These are phyloP conservation scores for Pyrenophora tritici-repentis DNA, from an alignment of 2,329 filamentous ascomycete species.

Conservation along the genomic window DNA sequence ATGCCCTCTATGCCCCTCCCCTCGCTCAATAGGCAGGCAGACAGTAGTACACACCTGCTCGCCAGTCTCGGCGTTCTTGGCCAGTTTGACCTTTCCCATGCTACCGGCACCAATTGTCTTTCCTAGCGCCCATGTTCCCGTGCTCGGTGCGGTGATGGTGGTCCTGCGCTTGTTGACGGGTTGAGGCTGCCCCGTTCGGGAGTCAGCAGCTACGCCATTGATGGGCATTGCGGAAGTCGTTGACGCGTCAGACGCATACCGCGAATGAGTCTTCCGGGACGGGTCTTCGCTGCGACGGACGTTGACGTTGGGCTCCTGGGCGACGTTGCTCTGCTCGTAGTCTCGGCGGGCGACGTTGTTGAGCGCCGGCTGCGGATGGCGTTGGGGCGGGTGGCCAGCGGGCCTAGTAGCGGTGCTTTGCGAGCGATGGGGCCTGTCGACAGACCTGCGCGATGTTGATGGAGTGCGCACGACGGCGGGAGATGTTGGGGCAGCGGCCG, in stretches of 20 bases:
- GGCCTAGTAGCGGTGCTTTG: conserved; percentile 43
- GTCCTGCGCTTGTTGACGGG: conserved; percentile 61
- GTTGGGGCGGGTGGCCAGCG: conserved; percentile 30
- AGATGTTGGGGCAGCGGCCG: conserved; percentile 47
- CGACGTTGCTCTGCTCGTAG: conserved; percentile 72
- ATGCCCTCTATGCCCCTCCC: neutral
- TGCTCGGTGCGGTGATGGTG: conserved; percentile 79
- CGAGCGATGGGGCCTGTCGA: conserved; percentile 44
- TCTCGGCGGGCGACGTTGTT: conserved; percentile 67
- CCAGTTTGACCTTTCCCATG: conserved; percentile 98
- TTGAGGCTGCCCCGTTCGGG: conserved; percentile 25
- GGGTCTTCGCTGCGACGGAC: conserved; percentile 67
- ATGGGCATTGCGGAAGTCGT: conserved; percentile 44
- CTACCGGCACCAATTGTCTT: conserved; percentile 97
- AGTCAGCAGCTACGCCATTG: conserved; percentile 46
- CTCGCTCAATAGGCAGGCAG: neutral
- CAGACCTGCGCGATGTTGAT: conserved; percentile 37
- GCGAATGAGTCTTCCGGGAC: conserved; percentile 52
- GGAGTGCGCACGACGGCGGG: conserved; percentile 49
- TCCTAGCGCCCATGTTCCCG: conserved; percentile 91
- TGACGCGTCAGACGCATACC: conserved; percentile 54
- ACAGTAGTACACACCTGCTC: conserved; percentile 71
- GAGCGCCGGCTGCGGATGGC: conserved; percentile 53
- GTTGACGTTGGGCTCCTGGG: conserved; percentile 51
- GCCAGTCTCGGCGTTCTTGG: conserved; percentile 83